A percentile compares a stretch with the other conserved stretches of the same genome.
These are phyloP conservation scores for Letharia lupina DNA, from an alignment of 495 filamentous ascomycete genomes.

Conservation along the genomic window DNA sequence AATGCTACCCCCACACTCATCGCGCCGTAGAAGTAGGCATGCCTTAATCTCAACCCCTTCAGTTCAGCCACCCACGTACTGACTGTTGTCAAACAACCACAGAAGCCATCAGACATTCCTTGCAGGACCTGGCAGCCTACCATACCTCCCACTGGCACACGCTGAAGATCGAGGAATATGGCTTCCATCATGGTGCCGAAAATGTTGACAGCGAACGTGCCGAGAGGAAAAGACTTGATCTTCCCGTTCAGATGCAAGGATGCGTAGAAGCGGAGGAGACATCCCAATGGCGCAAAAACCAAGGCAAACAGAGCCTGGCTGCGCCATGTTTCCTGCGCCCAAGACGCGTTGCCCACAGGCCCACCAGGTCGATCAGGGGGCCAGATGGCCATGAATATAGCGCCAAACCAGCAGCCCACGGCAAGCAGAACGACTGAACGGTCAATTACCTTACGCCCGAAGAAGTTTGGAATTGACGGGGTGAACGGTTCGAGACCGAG, in stretches of 20 bases:
- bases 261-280: slow-evolving; percentile 62
- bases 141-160: slow-evolving; percentile 42
- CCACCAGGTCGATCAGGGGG: slow-evolving; percentile 54
- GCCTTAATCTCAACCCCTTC: slow-evolving; percentile 51
- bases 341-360: slow-evolving; percentile 24
- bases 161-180: slow-evolving; percentile 68
- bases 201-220: slow-evolving; percentile 82
- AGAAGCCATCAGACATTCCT: slow-evolving; percentile 85
- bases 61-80: slow-evolving; percentile 86
- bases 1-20: slow-evolving; percentile 57
- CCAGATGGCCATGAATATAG: slow-evolving; percentile 62
- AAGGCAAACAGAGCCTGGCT: slow-evolving; percentile 65
- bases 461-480: slow-evolving; percentile 49
- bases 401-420: slow-evolving; percentile 69
- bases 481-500: slow-evolving; percentile 47
- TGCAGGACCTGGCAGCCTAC: slow-evolving; percentile 73
- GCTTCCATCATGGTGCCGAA: slow-evolving; percentile 58
- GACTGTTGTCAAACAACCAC: slow-evolving; percentile 84
- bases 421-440: slow-evolving; percentile 52
- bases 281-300: slow-evolving; percentile 79
- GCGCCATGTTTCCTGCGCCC: slow-evolving; percentile 56
- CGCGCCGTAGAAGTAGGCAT: slow-evolving; percentile 70
- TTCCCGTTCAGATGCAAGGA: slow-evolving; percentile 60
- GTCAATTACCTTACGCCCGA: slow-evolving; percentile 56
- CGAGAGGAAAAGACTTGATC: slow-evolving; percentile 67